Base-by-base conservation (phyloP, 2,329 filamentous ascomycete species). In the Cladosporium velox region DNA sequence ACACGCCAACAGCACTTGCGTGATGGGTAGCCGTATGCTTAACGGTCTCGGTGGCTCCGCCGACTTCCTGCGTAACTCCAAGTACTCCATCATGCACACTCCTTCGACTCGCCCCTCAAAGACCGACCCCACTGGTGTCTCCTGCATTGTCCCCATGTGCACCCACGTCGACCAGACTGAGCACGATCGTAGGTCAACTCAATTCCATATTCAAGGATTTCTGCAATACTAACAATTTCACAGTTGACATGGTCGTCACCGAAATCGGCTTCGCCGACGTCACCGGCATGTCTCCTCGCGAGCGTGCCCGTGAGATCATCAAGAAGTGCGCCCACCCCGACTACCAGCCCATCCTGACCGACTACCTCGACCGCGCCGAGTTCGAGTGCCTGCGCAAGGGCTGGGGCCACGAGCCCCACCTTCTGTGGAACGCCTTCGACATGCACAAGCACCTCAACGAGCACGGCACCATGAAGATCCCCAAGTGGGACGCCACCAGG, bases 71-170 rank as follows among this genome's bases (percentile, higher is more conserved):
- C 87, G 91, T 66, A 88, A 81, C 72, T 80, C 90, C 67, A 94
- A 94, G 80, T 93, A 96, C 85, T 90, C 86, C 73, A 96, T 96
- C 83, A 96, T 96, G 92, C 93, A 96, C 84, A 96, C 92, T 0
- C 93, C 92, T 1, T 91, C 88, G 24, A 90, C 90, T 1, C 86
- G 92, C 26, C 92, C 92, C 12, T 88, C 86, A 74, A 96, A 95
- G 85, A 90, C 86, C 15, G 92, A 96, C 77, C 91, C 91, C 1
- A 87, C 88, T 66, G 92, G 92, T 70, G 87, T 96, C 65, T 89
- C 85, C 70, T 95, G 91, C 81, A 96, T 96, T 73, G 65, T 96
- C n/a, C 92, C 92, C 67, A 94, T 96, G 90, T 92, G 90, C 81
- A 96, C 92, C 4, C 93, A 96, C 80, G 84, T 96, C 71, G 92